A percentile compares a stretch with the other conserved stretches of the same genome.
Evolutionary conservation across 2,329 filamentous ascomycete species (phyloP).

Genomic region (Colletotrichum destructivum): DNA sequence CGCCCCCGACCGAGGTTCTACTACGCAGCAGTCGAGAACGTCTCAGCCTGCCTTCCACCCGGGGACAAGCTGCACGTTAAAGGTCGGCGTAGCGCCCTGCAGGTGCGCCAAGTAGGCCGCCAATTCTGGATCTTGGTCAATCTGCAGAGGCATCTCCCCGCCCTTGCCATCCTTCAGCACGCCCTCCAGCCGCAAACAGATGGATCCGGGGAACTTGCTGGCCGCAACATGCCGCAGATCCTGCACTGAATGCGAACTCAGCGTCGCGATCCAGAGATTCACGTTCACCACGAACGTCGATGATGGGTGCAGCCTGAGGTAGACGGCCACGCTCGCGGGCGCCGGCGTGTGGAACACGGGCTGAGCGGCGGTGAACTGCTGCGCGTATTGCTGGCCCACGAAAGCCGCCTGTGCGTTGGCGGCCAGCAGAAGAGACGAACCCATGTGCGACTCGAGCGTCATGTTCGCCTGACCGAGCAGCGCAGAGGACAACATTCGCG

Average conservation of each 20-base stretch:
- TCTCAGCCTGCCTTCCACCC: slow-evolving; percentile 38
- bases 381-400: slow-evolving; percentile 51
- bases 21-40: not conserved
- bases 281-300: slow-evolving; percentile 67
- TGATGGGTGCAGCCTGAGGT: slow-evolving; percentile 78
- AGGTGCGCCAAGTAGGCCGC: slow-evolving; percentile 79
- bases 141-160: slow-evolving; percentile 73
- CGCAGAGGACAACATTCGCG: slow-evolving; percentile 29
- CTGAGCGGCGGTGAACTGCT: slow-evolving; percentile 48
- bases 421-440: slow-evolving; percentile 56
- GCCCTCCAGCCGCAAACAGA: slow-evolving; percentile 76
- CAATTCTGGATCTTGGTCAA: slow-evolving; percentile 81
- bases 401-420: slow-evolving; percentile 56
- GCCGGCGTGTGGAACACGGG: slow-evolving; percentile 46
- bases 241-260: slow-evolving; percentile 70
- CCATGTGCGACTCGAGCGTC: slow-evolving; percentile 54
- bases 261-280: slow-evolving; percentile 77
- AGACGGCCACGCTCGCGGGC: slow-evolving; percentile 67
- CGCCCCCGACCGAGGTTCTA: not conserved
- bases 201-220: slow-evolving; percentile 72
- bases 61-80: slow-evolving; percentile 57
- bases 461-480: slow-evolving; percentile 42
- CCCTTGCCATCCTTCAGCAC: slow-evolving; percentile 73
- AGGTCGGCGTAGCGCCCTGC: slow-evolving; percentile 61
- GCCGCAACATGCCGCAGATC: slow-evolving; percentile 76